Evolutionary conservation across 1,284 basidiomycete genomes (phyloP).

Genomic region (Sporisorium sorghi): DNA sequence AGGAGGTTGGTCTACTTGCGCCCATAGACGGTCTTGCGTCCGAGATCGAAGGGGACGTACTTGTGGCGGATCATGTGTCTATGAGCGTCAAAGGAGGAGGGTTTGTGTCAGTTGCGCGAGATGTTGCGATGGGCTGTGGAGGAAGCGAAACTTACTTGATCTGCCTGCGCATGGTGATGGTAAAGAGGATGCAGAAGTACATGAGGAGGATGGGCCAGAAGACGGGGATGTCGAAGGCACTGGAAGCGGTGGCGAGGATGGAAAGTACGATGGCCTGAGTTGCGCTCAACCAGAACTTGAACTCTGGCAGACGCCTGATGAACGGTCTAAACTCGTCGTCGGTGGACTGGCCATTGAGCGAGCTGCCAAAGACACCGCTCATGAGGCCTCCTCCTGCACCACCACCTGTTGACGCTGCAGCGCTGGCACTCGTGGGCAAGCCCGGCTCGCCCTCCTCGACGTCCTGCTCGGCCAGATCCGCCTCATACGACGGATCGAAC

Average conservation of each 20-base stretch:
- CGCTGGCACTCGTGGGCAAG: conserved; percentile 61
- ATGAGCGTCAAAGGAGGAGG: conserved; percentile 12
- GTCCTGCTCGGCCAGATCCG: conserved; percentile 91
- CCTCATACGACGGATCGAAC: conserved; percentile 94
- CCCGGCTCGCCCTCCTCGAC: conserved; percentile 88
- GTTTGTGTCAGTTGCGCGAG: no score
- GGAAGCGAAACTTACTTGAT: conserved; percentile 64
- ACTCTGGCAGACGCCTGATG: conserved; percentile 92
- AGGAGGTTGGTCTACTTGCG: conserved; percentile 43
- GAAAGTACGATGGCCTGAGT: conserved; percentile 88
- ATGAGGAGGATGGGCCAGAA: conserved; percentile 97
- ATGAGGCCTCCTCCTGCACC: conserved; percentile 56
- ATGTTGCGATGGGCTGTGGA: conserved; percentile 11
- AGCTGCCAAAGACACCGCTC: conserved; percentile 70
- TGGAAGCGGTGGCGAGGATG: conserved; percentile 71
- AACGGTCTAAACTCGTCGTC: conserved; percentile 76
- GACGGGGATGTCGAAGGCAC: conserved; percentile 88
- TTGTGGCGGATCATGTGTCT: conserved; percentile 99
- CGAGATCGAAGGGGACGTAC: conserved; percentile 85
- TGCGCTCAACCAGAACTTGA: conserved; percentile 89
- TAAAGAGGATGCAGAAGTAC: conserved; percentile 73
- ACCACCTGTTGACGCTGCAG: conserved; percentile 5
- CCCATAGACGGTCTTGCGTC: conserved; percentile 75
- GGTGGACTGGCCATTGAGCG: conserved; percentile 66
- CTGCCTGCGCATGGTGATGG: conserved; percentile 70